Conservation (phyloP, 768 basidiomycete genomes). For the Tylopilus rubrobrunneus region DNA sequence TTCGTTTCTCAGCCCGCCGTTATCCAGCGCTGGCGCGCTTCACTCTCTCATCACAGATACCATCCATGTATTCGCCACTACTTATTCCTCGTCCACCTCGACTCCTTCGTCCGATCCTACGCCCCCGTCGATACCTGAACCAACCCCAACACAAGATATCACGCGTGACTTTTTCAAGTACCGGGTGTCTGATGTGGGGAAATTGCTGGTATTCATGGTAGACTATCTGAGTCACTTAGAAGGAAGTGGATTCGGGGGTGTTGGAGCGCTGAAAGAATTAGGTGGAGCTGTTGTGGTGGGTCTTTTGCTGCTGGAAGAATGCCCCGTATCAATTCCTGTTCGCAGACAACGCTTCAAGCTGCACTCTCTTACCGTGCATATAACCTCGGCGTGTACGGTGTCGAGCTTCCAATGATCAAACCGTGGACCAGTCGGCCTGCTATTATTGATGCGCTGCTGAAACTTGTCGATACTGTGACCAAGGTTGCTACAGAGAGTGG, state of each 20-base stretch:
- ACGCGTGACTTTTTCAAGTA: constrained; percentile 83
- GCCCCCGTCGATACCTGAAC: constrained; percentile 40
- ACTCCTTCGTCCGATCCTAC: constrained; percentile 10
- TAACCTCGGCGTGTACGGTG: constrained; percentile 71
- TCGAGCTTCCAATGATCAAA: constrained; percentile 63
- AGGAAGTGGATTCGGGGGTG: constrained; percentile 20
- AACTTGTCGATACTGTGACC: constrained; percentile 67
- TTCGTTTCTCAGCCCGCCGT: not conserved
- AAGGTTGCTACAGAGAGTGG: constrained; percentile 20
- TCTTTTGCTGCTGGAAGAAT: constrained; percentile 2
- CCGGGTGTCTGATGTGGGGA: constrained; percentile 59
- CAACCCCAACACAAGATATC: constrained; percentile 60
- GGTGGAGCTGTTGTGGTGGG: constrained; percentile 57
- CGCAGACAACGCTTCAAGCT: constrained; percentile 47
- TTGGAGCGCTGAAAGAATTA: constrained; percentile 35
- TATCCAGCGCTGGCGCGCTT: constrained; percentile 46
- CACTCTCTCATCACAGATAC: constrained; percentile 67
- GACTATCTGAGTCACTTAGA: constrained; percentile 25
- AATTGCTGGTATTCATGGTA: constrained; percentile 60
- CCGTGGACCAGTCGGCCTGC: constrained; percentile 80
- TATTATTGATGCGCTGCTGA: constrained; percentile 64
- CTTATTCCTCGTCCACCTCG: constrained; percentile 9
- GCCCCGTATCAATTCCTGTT: not conserved
- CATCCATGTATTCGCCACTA: constrained; percentile 64
- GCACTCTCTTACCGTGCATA: constrained; percentile 51